A percentile compares a stretch with the other conserved stretches of the same genome.
Conservation (phyloP, 305 asterid species). For the Rubia balearica region DNA sequence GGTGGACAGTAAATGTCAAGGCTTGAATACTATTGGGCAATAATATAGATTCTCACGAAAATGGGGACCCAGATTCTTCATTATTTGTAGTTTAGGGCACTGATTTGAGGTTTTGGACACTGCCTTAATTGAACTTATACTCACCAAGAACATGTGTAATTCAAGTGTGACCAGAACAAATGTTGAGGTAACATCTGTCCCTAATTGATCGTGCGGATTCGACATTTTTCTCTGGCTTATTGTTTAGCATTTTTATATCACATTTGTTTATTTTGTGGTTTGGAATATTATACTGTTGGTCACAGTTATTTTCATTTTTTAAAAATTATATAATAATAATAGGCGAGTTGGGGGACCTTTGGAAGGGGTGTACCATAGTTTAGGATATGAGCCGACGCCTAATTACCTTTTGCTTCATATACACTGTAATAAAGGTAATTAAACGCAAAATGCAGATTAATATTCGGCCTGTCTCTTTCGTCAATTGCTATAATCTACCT, state of each 20-base stretch:
- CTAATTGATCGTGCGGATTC: not conserved
- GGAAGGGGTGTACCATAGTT: not conserved
- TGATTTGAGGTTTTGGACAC: constrained; percentile 13
- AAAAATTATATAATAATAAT: too few species aligned
- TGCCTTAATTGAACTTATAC: not conserved
- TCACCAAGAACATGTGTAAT: not conserved
- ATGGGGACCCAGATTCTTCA: constrained; percentile 28
- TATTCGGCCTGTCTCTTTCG: not conserved
- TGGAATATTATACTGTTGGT: not conserved
- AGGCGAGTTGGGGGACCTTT: not conserved
- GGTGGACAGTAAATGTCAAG: not conserved
- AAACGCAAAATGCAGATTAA: not conserved
- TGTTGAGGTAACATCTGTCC: not conserved
- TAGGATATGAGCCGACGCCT: not conserved
- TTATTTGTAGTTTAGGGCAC: constrained; percentile 29
- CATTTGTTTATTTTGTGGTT: not conserved
- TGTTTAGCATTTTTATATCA: not conserved
- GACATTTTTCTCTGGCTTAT: not conserved
- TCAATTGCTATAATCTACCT: too few species aligned
- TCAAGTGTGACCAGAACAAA: not conserved
- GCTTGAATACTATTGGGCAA: not conserved
- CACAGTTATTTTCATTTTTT: not conserved
- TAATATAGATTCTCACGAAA: constrained; percentile 1
- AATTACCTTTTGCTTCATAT: not conserved
- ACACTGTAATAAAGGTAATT: not conserved